Evolutionary conservation across 108 stramenopile species (phyloP).

Genomic region (Ochromonas danica): DNA sequence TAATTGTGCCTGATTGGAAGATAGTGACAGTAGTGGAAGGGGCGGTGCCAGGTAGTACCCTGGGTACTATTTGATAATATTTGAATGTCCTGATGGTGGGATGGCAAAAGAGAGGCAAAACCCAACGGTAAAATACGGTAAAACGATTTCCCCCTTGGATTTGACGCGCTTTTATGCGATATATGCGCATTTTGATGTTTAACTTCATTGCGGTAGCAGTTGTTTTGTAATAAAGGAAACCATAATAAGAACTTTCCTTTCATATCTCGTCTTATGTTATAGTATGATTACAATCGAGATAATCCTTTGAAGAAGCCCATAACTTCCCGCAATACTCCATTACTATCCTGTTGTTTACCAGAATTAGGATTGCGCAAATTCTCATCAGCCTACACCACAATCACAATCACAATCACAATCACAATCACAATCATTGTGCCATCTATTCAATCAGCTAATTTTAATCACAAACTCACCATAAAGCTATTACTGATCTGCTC

Average conservation of each 20-base stretch:
- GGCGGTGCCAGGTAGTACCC: too few relatives aligned
- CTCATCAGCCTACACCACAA: neutral
- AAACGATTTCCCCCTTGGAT: too few relatives aligned
- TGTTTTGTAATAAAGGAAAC: neutral
- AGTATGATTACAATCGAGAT: neutral
- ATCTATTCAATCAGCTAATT: neutral
- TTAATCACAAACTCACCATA: neutral
- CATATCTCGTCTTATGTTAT: neutral
- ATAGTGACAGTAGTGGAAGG: too few relatives aligned
- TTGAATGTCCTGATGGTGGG: too few relatives aligned
- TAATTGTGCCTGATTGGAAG: too few relatives aligned
- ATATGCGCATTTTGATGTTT: too few relatives aligned
- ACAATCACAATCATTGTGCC: neutral
- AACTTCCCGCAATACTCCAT: neutral
- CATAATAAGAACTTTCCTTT: neutral
- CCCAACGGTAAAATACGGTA: too few relatives aligned
- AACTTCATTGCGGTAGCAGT: too few relatives aligned
- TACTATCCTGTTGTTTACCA: neutral
- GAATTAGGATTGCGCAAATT: neutral
- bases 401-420: neutral
- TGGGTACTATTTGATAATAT: too few relatives aligned
- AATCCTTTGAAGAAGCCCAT: neutral
- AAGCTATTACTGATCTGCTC: neutral
- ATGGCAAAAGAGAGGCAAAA: too few relatives aligned
- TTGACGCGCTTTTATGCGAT: too few relatives aligned